phyloP scores from a whole-genome alignment of 2,329 filamentous ascomycete species.

The Trichoderma sp. region DNA sequence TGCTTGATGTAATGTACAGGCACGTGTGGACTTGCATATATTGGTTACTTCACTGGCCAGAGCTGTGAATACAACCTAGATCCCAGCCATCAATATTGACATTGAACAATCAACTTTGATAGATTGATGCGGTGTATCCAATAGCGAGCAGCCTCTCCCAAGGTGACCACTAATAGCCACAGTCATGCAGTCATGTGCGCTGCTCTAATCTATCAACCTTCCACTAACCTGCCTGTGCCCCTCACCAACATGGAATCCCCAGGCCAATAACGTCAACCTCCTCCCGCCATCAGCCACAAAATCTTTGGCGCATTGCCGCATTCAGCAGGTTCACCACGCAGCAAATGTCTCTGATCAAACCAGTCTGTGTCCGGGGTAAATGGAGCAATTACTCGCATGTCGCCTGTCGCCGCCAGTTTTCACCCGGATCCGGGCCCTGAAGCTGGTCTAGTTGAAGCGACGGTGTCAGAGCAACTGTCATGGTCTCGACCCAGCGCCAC shows the following conservation, averaged over 20 bases:
- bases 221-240: neutral
- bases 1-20: neutral
- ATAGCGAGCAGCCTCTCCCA: neutral
- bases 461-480: neutral
- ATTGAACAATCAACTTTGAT: neutral
- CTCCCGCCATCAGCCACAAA: neutral
- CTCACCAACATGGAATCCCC: neutral
- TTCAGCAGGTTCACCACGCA: slow-evolving; percentile 6
- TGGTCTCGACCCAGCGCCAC: neutral
- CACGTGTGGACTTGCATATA: neutral
- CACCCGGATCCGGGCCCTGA: neutral
- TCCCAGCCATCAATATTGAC: neutral
- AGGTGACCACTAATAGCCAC: neutral
- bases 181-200: neutral
- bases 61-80: neutral
- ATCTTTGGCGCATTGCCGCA: neutral
- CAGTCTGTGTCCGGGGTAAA: neutral
- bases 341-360: slow-evolving; percentile 2
- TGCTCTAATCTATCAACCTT: neutral
- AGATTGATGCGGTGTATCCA: neutral
- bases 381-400: neutral
- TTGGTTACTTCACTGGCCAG: neutral
- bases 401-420: neutral
- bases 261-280: neutral
- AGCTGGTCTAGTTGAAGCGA: neutral